Evolutionary conservation across 495 filamentous ascomycete species (phyloP), one percentile per base, ranked within the genome.

Genomic region (Aspergillus leporis): DNA sequence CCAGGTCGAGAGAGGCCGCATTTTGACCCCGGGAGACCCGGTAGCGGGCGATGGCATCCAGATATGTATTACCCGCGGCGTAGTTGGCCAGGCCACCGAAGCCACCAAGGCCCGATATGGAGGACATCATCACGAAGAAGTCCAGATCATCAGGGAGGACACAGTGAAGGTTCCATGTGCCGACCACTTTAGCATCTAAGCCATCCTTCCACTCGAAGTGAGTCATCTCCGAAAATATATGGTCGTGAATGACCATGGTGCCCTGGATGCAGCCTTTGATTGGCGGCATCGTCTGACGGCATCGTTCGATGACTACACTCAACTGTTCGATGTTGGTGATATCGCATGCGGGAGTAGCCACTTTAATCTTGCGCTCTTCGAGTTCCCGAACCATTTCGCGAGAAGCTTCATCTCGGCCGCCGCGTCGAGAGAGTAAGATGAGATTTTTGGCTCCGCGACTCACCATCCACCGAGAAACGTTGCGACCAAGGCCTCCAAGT

Each of bases 381-480:
- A 82, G 66, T 53, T 82, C 80, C 1, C 61, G 45, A 19, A 73
- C 43, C 30, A 83, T 76, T 6, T 14, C 22, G 16, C 38, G 5
- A 49, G 36, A 31, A 22, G 61, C 51, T 1, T 43, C 25, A n/a
- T 51, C 43, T 46, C 56, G 32, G 13, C 49, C 54, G 5, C 52
- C 69, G 5, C 61, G 59, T 0, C 63, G 52, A 3, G 70, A 73
- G 0, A 73, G 47, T 16, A 86, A 76, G 16, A 83, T 73, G 9
- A 89, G 61, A 53, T 81, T 70, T 31, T 70, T 70, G 13, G 85
- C 86, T 4, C 84, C 84, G 25, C 78, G 75, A 19, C 72, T 63
- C 5, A 78, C 78, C 79, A 89, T 83, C 81, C 81, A 86, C 0
- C 66, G 70, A 0, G 82, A 65, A 54, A 87, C 72, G 43, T 78